Base-by-base conservation (phyloP, 2,329 filamentous ascomycete species). In the Arthrobotrys entomopaga region DNA sequence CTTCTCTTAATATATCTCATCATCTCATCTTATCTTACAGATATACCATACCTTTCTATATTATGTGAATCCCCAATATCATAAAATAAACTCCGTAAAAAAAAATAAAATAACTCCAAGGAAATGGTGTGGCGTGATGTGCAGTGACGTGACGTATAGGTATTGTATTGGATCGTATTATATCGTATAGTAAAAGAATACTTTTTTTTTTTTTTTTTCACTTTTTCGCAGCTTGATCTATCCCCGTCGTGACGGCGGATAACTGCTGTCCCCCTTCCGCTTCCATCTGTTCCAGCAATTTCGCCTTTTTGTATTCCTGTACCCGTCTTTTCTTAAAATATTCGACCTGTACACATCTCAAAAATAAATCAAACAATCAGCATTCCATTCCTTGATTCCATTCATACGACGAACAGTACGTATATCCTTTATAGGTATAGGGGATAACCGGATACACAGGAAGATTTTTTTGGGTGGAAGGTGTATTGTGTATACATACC, bases 291-390 rank as follows among this genome's bases (percentile, higher is more conserved):
- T 90, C 89, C 77, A 97, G 84, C 22, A 92, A 90, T 82, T 89
- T 85, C 80, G 91, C 90, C 82, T 94, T 92, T 79, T 96, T 91
- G 80, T 91, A 87, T 78, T 99, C 95, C 83, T 96, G 94, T 40
- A 98, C 92, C 79, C 95, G 87, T 83, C 93, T 91, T 82, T 97
- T 93, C 85, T 98, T 97, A 83, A 99, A 99, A 82, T 99, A 98
- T 83, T 93, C 92, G 75, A 97, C 91, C 92, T 95, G 34, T 50
- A 13, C 13, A 16, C 15, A 15, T 34, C 26, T 7, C 3, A 29
- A 3, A 29, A 29, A 29, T 34, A 5, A 34, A 54, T 19, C 11
- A 29, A 29, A 7, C 29, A 34, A 54, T 19, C 11, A 24, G 3
- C 8, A 29, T 15, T n/a, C 10, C 7, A 16, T 53, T 53, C 16